phyloP scores from a whole-genome alignment of 2,329 filamentous ascomycete genomes.

The Fusarium cicatricum region DNA sequence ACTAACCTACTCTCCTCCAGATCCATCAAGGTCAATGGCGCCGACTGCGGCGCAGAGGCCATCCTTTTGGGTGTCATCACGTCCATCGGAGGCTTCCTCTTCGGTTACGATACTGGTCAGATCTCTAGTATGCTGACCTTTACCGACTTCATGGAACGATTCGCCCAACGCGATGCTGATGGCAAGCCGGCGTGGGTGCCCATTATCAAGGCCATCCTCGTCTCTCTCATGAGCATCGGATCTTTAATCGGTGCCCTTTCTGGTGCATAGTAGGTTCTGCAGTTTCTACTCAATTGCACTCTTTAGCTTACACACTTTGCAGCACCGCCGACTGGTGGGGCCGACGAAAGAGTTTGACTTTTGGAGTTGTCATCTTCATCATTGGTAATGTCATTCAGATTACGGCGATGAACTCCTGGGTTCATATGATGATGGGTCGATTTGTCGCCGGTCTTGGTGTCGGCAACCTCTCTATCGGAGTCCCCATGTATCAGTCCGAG shows the following conservation, averaged over 20 bases:
- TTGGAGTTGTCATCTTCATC: constrained; percentile 65
- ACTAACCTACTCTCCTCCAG: constrained; percentile 34
- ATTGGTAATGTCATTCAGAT: constrained; percentile 74
- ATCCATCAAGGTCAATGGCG: constrained; percentile 53
- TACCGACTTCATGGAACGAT: constrained; percentile 63
- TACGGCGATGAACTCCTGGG: constrained; percentile 65
- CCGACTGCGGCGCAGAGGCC: constrained; percentile 52
- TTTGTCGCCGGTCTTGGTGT: constrained; percentile 73
- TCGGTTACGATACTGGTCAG: constrained; percentile 70
- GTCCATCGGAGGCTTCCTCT: constrained; percentile 68
- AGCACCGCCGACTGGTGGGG: constrained; percentile 65
- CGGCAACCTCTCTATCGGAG: constrained; percentile 70
- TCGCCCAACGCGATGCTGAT: constrained; percentile 55
- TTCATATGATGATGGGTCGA: constrained; percentile 71
- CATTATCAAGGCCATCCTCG: constrained; percentile 59
- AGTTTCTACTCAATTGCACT: not conserved
- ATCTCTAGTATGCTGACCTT: constrained; percentile 62
- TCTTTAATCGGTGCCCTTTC: constrained; percentile 62
- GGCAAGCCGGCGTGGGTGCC: constrained; percentile 51
- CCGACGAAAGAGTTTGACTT: constrained; percentile 62
- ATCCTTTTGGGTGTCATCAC: constrained; percentile 59
- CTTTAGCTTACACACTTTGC: constrained; percentile 11
- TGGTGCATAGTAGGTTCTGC: constrained; percentile 53
- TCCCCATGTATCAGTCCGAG: constrained; percentile 74
- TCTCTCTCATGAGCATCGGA: constrained; percentile 65